A percentile compares a stretch with the other conserved stretches of the same genome.
These are phyloP conservation scores for Gaultheria prostrata DNA, from an alignment of 148 eudicot genomes.

Conservation along the genomic window DNA sequence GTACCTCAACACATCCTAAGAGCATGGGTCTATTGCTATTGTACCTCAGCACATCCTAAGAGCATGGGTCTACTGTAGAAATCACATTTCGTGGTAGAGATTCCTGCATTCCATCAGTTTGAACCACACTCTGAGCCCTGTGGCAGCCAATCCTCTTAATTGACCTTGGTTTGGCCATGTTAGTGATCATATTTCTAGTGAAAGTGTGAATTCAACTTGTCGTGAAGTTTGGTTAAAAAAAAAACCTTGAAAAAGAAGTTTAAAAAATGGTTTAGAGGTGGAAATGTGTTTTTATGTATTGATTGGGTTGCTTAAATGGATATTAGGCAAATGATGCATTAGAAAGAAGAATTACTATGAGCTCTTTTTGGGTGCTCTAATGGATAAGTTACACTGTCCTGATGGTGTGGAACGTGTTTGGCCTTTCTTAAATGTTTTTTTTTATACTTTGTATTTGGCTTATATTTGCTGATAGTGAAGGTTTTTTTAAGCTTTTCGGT, in stretches of 20 bases:
- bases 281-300: neutral
- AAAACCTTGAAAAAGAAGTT: neutral
- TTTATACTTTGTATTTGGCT: neutral
- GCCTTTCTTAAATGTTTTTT: neutral
- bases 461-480: neutral
- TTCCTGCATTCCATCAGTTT: neutral
- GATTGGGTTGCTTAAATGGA: neutral
- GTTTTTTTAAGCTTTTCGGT: neutral
- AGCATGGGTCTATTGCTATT: neutral
- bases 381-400: neutral
- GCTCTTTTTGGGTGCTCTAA: neutral
- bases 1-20: neutral
- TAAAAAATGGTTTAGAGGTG: neutral
- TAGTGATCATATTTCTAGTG: neutral
- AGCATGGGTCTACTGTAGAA: neutral
- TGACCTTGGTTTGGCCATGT: neutral
- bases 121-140: slow-evolving; percentile 1
- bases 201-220: neutral
- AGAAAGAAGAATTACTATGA: neutral
- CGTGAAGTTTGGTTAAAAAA: neutral
- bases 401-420: neutral
- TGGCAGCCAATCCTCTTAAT: neutral
- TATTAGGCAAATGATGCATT: neutral
- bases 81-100: neutral
- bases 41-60: neutral